Percentiles rank a stretch among this genome's conserved stretches.
Evolutionary conservation across 2,329 filamentous ascomycete species (phyloP).

Genomic region (Capronia coronata): DNA sequence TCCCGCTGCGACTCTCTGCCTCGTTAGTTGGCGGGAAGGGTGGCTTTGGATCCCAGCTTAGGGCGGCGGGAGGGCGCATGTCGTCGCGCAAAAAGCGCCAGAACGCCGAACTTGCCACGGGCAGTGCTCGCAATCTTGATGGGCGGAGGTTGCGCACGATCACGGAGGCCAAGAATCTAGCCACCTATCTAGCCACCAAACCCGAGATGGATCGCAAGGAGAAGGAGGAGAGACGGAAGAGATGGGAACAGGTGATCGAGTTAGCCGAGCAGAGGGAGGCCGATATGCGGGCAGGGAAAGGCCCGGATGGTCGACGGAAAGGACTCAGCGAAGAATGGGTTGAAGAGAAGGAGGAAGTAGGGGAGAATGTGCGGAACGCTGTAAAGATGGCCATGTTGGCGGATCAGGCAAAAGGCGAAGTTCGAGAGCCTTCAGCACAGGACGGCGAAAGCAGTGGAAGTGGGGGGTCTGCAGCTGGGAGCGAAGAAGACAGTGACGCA

Average conservation of each 20-base stretch:
- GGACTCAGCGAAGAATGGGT: slow-evolving; percentile 78
- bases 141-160: slow-evolving; percentile 84
- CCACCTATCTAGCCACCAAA: slow-evolving; percentile 90
- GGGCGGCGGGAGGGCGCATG: slow-evolving; percentile 96
- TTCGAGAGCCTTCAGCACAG: slow-evolving; percentile 35
- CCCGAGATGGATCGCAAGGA: slow-evolving; percentile 96
- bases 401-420: slow-evolving; percentile 37
- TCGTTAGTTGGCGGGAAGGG: slow-evolving; percentile 89
- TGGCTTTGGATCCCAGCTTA: slow-evolving; percentile 93
- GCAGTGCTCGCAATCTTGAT: slow-evolving; percentile 87
- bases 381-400: slow-evolving; percentile 68
- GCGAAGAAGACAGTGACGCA: slow-evolving; percentile 37
- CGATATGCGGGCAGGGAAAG: slow-evolving; percentile 66
- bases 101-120: slow-evolving; percentile 52
- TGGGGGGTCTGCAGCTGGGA: slow-evolving; percentile 33
- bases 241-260: slow-evolving; percentile 86
- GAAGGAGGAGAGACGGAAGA: slow-evolving; percentile 72
- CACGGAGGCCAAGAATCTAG: slow-evolving; percentile 88
- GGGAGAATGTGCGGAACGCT: slow-evolving; percentile 73
- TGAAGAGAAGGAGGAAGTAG: slow-evolving; percentile 85
- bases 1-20: slow-evolving; percentile 73
- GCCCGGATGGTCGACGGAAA: slow-evolving; percentile 49
- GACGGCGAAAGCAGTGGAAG: slow-evolving; percentile 36
- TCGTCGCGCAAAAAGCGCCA: slow-evolving; percentile 80
- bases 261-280: slow-evolving; percentile 75